Base-by-base conservation (phyloP, 495 filamentous ascomycete species). In the Alectoria sarmentosa region DNA sequence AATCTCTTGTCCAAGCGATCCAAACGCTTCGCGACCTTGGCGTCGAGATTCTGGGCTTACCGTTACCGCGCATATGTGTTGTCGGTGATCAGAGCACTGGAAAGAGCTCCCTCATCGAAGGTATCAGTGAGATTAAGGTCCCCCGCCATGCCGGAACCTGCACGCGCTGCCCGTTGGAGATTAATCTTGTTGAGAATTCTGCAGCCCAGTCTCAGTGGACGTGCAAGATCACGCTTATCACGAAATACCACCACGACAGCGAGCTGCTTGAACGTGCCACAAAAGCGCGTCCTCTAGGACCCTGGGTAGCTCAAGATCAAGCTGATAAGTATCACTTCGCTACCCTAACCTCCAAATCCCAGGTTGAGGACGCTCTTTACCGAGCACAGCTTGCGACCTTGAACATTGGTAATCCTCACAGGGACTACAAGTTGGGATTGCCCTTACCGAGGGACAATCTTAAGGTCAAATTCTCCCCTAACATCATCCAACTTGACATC, bases 71-170 rank as follows among this genome's bases (percentile, higher is more conserved):
- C 66, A 81, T 94, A 21, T 88, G 89, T 17, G 83, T 92, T 0
- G 84, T 92, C 2, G 91, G 91, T 1, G 90, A 94, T 62, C 91
- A 95, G 66, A 86, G 82, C 4, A 84, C 90, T 0, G 91, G 91
- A 0, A 96, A 96, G 67, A 87, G 83, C 5, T 91, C 87, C 4
- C 74, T 95, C 0, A 90, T 96, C 73, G 89, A 91, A 37, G 88
- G 86, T 0, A 85, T 94, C 41, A 86, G 87, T 2, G 88, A 86
- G n/a, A 87, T 95, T 58, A 85, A 84, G 59, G 82, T 92, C 0
- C 91, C 91, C 0, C 78, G 88, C 4, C 82, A 79, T 63, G 78
- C 80, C 0, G 88, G 85, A 0, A 88, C 86, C 0, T 94, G 91
- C 69, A 96, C 91, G 0, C 73, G 88, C 3, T 93, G 89, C 63